Base-by-base conservation (phyloP, 371 early-diverging fungal species). In the Rhizomucor pusillus region DNA sequence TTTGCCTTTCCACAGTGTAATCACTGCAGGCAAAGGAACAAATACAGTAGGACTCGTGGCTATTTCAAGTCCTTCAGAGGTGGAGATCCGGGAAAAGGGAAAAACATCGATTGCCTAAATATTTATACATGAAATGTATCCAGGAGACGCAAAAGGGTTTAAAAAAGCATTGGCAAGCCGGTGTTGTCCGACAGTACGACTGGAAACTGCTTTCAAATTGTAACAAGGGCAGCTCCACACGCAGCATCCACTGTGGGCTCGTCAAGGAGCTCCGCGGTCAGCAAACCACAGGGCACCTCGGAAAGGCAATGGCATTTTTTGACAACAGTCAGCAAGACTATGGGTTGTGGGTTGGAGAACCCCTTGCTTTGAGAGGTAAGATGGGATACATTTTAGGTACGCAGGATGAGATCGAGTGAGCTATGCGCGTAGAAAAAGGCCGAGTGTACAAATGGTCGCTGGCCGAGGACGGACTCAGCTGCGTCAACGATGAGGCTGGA, bases 211-310 rank as follows among this genome's bases (percentile, higher is more conserved):
- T n/a, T n/a, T n/a, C 16, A 19, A 40, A 16, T 43, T 60, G 33
- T 33, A 35, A 19, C 33, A 23, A 12, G 44, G 5, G 9, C 11
- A 12, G 16, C 22, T 24, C 50, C 37, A 43, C 0, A 48, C 57
- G 19, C 25, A 53, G 36, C 34, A 34, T 60, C 23, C 54, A 61
- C 19, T 23, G 59, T 44, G 66, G 58, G 2, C 50, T 72, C 40
- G 16, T 62, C 9, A 51, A 33, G 23, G 36, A 60, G 16, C 47
- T 69, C 18, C 45, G 62, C 24, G 79, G 71, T 2, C 59, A 59
- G 18, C 61, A 68, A 47, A 54, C 59, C 43, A 65, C 79, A 6
- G 75, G 73, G n/a, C 75, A 73, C 66, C 56, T 78, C 20, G 79
- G 79, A 10, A 39, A 59, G 40, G 64, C 69, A 5, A 5, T 74